Base-by-base conservation (phyloP, 306 rosid species). In the Malus sylvestris region DNA sequence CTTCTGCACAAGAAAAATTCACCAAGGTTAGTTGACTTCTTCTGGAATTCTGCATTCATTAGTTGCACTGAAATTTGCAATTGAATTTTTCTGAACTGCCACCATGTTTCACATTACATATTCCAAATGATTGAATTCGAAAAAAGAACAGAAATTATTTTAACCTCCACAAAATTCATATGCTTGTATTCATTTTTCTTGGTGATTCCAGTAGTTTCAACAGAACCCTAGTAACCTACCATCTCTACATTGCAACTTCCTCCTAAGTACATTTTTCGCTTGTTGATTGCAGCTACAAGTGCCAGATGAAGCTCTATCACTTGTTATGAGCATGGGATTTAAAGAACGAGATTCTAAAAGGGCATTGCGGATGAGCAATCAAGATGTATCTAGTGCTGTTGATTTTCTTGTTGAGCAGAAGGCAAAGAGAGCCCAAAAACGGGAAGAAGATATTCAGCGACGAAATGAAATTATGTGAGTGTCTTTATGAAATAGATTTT, bases 301-400 rank as follows among this genome's bases (percentile, higher is more conserved):
- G 64, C 86, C 88, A 18, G 97, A 92, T 83, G 97, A 89, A 82
- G 89, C 95, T 74, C 89, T 95, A 33, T 88, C 97, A 60, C 86
- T 89, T 81, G 90, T 94, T 67, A 90, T 87, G 93, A 88, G 89
- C 83, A 92, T 90, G 98, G 98, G 97, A 61, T 92, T 84, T 72
- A 81, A 38, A 67, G 95, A 92, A 78, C 82, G 77, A 30, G 87
- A 89, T 79, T 91, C 88, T 66, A 92, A 88, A 85, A 87, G 96
- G 80, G 97, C 98, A 63, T 69, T 95, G 77, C 79, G 95, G 73
- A 95, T 95, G 88, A 89, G 83, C 88, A 86, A 94, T 92, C 96
- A 95, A 83, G 96, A 95, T 80, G 93, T 92, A 53, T 85, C 80
- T 58, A 81, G 80, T 68, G 97, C 97, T 58, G 79, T 95, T 85